Percentiles rank a stretch among this genome's conserved stretches.
phyloP scores from a whole-genome alignment of 1,139 yeast species.

The Debaryomycetaceae sp. region DNA sequence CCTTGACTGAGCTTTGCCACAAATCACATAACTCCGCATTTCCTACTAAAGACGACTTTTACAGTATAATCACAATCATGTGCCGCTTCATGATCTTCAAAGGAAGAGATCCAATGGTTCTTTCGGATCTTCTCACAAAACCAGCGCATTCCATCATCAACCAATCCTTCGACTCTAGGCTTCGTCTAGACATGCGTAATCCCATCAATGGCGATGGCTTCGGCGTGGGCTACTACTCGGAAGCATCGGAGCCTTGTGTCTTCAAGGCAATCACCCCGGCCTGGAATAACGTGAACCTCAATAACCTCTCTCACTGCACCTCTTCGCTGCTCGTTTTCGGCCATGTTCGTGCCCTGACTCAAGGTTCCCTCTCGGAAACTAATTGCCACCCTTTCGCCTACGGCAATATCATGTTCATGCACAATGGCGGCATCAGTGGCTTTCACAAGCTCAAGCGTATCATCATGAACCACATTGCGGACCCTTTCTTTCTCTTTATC shows the following conservation, averaged over 20 bases:
- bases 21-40: not conserved
- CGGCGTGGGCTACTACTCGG: conserved; percentile 87
- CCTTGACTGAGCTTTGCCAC: too few species aligned
- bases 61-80: conserved; percentile 15
- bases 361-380: conserved; percentile 87
- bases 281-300: conserved; percentile 90
- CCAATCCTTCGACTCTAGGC: conserved; percentile 85
- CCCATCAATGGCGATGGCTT: conserved; percentile 98
- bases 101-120: conserved; percentile 63
- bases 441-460: conserved; percentile 65
- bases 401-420: conserved; percentile 90
- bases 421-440: conserved; percentile 81
- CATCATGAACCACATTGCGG: conserved; percentile 62
- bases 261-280: conserved; percentile 96
- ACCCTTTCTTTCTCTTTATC: conserved; percentile 64
- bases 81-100: conserved; percentile 42
- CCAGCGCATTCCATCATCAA: conserved; percentile 97
- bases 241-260: conserved; percentile 46
- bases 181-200: conserved; percentile 74
- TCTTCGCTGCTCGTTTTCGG: conserved; percentile 79
- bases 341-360: conserved; percentile 92
- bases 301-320: conserved; percentile 78
- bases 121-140: conserved; percentile 78
- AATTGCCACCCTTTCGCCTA: conserved; percentile 92
- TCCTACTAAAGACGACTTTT: too few species aligned